phyloP scores from a whole-genome alignment of 176 grass and related monocot species.

The Aegilops speltoides region DNA sequence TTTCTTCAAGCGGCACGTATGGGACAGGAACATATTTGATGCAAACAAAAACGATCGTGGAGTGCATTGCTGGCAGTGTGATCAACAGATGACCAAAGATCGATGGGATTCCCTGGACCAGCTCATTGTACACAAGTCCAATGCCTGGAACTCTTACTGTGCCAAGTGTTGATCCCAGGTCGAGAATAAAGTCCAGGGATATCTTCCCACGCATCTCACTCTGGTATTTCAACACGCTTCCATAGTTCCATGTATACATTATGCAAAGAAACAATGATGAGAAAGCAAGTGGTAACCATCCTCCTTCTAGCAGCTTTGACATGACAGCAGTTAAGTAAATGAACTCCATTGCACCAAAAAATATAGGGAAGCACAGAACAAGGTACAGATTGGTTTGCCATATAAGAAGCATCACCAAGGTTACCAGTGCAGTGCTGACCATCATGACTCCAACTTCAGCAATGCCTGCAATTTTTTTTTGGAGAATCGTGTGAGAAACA shows the following conservation, averaged over 20 bases:
- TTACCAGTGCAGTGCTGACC: slow-evolving; percentile 93
- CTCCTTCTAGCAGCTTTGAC: slow-evolving; percentile 89
- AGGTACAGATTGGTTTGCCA: slow-evolving; percentile 90
- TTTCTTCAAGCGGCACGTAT: slow-evolving; percentile 72
- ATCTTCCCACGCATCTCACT: slow-evolving; percentile 96
- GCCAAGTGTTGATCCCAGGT: slow-evolving; percentile 85
- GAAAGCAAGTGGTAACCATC: slow-evolving; percentile 90
- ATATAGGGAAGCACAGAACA: slow-evolving; percentile 66
- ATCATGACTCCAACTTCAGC: slow-evolving; percentile 98
- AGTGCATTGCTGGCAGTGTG: slow-evolving; percentile 84
- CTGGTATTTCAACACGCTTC: slow-evolving; percentile 94
- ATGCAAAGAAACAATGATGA: slow-evolving; percentile 75
- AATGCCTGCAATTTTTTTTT: slow-evolving; percentile 54
- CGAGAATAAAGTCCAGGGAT: slow-evolving; percentile 75
- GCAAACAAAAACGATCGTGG: slow-evolving; percentile 91
- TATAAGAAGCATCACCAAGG: slow-evolving; percentile 96
- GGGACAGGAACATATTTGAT: slow-evolving; percentile 91
- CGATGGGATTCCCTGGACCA: slow-evolving; percentile 92
- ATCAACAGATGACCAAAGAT: slow-evolving; percentile 86
- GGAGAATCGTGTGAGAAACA: background rate
- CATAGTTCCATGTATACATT: slow-evolving; percentile 99
- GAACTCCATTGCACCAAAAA: slow-evolving; percentile 77
- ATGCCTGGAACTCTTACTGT: slow-evolving; percentile 86
- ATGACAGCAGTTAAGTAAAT: slow-evolving; percentile 82
- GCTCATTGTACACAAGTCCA: slow-evolving; percentile 94